Evolutionary conservation across 2,329 filamentous ascomycete genomes (phyloP), one percentile per base, ranked within the genome.

Genomic region (Paramyrothecium sp.): DNA sequence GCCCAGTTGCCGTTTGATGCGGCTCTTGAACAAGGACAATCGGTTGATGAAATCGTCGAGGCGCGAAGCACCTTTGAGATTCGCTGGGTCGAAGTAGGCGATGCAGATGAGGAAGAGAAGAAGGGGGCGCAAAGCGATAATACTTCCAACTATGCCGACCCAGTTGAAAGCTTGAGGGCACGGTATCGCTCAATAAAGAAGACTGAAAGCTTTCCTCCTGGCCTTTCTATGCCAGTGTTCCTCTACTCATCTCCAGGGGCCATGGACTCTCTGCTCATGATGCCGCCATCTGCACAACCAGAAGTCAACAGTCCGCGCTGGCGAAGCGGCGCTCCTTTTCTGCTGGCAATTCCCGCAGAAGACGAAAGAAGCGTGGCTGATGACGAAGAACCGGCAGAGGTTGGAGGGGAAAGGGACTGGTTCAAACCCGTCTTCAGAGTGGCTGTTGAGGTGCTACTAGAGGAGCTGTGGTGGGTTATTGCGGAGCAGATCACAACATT

Each of bases 391-490:
- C 5, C 5, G 13, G 4, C 38, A 17, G 19, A 26, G 17, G 51
- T 55, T 22, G 52, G 54, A 20, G 33, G 60, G 44, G 38, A 54
- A 48, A 22, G 23, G 51, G 50, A 55, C 47, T 62, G 63, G 58
- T 62, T 57, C 54, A 60, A 62, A 51, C 49, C 60, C 19, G 60
- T 63, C 13, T 63, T 65, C 49, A 61, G 61, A 48, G 61, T 61
- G 22, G 56, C 63, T 11, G 54, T 55, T n/a, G 63, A 65, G 54
- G 51, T 63, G 21, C 41, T 65, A 3, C 44, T 53, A n/a, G 54
- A 60, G 34, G 58, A 58, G 47, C 55, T 63, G 17, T 62, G 61
- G 61, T 23, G 44, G 22, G 48, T 55, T 20, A 26, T 61, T 22
- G 60, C 54, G 13, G 11, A 46, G 22, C 22, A 16, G 46, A 21